Evolutionary conservation across 345 rosid genomes (phyloP).

Genomic region (Populus ilicifolia): DNA sequence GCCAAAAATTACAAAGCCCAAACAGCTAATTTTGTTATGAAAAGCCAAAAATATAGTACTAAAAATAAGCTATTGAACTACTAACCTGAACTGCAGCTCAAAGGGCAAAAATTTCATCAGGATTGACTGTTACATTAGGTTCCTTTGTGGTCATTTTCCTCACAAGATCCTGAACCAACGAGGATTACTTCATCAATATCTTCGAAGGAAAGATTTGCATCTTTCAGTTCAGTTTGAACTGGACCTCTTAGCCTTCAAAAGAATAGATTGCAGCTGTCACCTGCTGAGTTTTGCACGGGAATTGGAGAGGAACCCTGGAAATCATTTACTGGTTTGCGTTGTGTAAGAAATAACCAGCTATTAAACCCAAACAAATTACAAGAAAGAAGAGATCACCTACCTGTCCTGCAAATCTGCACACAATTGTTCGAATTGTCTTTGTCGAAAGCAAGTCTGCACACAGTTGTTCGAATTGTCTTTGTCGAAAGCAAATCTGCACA

Average conservation of each 20-base stretch:
- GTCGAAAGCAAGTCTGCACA: conserved; percentile 26
- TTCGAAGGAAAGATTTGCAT: conserved; percentile 63
- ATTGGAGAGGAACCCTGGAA: too few relatives aligned
- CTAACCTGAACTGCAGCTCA: conserved; percentile 96
- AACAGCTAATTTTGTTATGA: too few relatives aligned
- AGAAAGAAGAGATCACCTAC: conserved; percentile 31
- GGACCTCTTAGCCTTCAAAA: conserved; percentile 45
- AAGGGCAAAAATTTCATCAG: conserved; percentile 87
- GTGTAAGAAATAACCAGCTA: too few relatives aligned
- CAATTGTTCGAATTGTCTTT: conserved; percentile 22
- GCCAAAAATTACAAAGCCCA: too few relatives aligned
- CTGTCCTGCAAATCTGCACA: conserved; percentile 31
- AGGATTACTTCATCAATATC: conserved; percentile 81
- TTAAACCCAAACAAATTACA: too few relatives aligned
- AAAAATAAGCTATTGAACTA: conserved; percentile 31
- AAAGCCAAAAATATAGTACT: conserved; percentile 16
- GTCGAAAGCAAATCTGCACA: conserved; percentile 35
- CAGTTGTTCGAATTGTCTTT: too few relatives aligned
- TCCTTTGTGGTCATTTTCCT: conserved; percentile 41
- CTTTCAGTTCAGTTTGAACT: conserved; percentile 73
- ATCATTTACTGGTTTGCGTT: too few relatives aligned
- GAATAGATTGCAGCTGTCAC: too few relatives aligned
- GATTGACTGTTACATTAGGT: conserved; percentile 86
- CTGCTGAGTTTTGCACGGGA: too few relatives aligned
- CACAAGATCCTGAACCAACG: conserved; percentile 38